Base-by-base conservation (phyloP, 2,329 filamentous ascomycete species). In the Pseudocercospora vitis region DNA sequence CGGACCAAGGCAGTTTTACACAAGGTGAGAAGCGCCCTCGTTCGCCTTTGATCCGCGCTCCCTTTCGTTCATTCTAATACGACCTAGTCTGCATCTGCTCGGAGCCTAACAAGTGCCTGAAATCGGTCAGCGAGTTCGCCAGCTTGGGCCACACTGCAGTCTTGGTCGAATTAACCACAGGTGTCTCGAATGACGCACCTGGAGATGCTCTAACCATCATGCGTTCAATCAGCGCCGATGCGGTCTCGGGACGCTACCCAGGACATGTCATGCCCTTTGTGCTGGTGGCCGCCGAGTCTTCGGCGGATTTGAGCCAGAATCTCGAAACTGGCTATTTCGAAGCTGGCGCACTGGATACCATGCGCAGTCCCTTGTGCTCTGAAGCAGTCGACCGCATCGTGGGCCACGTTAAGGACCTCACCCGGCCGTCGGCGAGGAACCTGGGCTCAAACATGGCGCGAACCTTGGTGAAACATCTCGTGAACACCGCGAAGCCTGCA, bases 311-410 rank as follows among this genome's bases (percentile, higher is more conserved):
- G 12, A 52, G 51, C 12, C 31, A 40, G 11, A 46, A 48, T 12
- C 40, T 62, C 6, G 57, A 62, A 16, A 60, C 58, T 14, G 58
- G 80, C 64, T 96, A 90, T 67, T 74, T 97, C 19, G 90, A 96
- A 66, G 83, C 88, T 3, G 94, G 94, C 29, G 92, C 92, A 8
- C 80, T 88, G 24, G 92, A 97, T 71, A 89, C 96, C 45, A 79
- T 96, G 59, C 83, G 85, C 21, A 90, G 87, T 64, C 92, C 92
- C 1, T 72, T 97, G 32, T 84, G 87, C 57, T 78, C 80, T 44
- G 85, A 89, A 49, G 66, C 66, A 24, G 58, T 69, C 19, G 59
- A 63, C 35, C 63, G 63, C 16, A 53, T 70, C 9, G 62, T 67
- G 8, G 64, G 67, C 12, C 67, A 66, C 46, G 59, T 69, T 18